Conservation (phyloP, 179 eudicot species). For the Heliamphora pulchella region DNA sequence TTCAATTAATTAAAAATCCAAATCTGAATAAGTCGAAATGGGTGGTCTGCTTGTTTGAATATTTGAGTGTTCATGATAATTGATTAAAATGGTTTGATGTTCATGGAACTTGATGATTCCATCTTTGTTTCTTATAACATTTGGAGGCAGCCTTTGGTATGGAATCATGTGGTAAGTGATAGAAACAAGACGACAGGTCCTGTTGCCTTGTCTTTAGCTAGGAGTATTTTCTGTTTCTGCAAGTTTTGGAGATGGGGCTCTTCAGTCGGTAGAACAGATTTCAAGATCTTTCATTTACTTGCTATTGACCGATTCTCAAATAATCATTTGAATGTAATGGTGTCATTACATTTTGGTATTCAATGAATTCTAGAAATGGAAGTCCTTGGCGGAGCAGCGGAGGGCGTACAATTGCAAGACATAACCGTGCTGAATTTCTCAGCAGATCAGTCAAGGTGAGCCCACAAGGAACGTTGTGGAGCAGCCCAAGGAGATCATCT, state of each 20-base stretch:
- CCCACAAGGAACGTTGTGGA: conserved; percentile 34
- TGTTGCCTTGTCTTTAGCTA: no score
- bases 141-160: not conserved
- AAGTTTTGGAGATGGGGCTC: no score
- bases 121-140: not conserved
- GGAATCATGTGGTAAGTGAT: no score
- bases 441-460: conserved; percentile 40
- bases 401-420: conserved; percentile 21
- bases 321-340: not conserved
- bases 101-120: not conserved
- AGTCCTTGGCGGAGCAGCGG: conserved; percentile 27
- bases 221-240: no score
- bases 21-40: not conserved
- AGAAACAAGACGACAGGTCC: no score
- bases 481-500: conserved; percentile 35
- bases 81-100: not conserved
- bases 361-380: not conserved
- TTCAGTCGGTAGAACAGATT: not conserved
- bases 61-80: no score
- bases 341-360: conserved; percentile 15
- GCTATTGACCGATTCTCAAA: not conserved
- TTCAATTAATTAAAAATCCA: not conserved
- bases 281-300: not conserved
- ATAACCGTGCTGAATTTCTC: conserved; percentile 58
- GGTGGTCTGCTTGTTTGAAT: not conserved